Evolutionary conservation across 2,329 filamentous ascomycete species (phyloP).

Genomic region (Ustulina deusta): DNA sequence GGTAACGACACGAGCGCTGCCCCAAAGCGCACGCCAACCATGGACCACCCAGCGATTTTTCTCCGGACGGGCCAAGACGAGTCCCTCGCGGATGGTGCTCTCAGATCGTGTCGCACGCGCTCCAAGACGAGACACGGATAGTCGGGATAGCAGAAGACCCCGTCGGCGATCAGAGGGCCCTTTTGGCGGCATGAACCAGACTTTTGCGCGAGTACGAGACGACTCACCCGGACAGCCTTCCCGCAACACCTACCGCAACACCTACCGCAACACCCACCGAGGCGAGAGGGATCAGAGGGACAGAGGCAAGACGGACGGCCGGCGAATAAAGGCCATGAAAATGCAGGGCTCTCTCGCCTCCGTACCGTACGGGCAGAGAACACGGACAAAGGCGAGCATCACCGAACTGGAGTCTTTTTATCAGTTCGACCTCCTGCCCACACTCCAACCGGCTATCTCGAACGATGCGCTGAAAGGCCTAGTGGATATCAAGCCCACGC

Average conservation of each 20-base stretch:
- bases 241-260: slow-evolving; percentile 19
- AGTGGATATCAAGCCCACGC: slow-evolving; percentile 82
- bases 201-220: slow-evolving; percentile 57
- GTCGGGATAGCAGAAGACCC: slow-evolving; percentile 53
- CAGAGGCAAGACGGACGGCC: slow-evolving; percentile 57
- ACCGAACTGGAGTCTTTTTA: slow-evolving; percentile 82
- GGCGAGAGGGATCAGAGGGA: slow-evolving; percentile 26
- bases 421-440: slow-evolving; percentile 79
- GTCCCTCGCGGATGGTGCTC: slow-evolving; percentile 69
- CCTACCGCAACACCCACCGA: neutral
- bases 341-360: slow-evolving; percentile 87
- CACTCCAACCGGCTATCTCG: slow-evolving; percentile 76
- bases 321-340: slow-evolving; percentile 84
- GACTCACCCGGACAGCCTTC: slow-evolving; percentile 33
- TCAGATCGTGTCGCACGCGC: slow-evolving; percentile 64
- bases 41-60: slow-evolving; percentile 44
- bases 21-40: slow-evolving; percentile 39
- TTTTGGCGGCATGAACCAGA: slow-evolving; percentile 69
- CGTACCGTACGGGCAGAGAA: slow-evolving; percentile 78
- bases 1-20: slow-evolving; percentile 31
- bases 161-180: slow-evolving; percentile 60
- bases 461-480: slow-evolving; percentile 81
- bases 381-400: slow-evolving; percentile 54
- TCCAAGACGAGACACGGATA: slow-evolving; percentile 49
- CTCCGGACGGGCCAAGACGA: slow-evolving; percentile 39